Base-by-base conservation (phyloP, 371 early-diverging fungal species). In the Rhizopus microsporus region DNA sequence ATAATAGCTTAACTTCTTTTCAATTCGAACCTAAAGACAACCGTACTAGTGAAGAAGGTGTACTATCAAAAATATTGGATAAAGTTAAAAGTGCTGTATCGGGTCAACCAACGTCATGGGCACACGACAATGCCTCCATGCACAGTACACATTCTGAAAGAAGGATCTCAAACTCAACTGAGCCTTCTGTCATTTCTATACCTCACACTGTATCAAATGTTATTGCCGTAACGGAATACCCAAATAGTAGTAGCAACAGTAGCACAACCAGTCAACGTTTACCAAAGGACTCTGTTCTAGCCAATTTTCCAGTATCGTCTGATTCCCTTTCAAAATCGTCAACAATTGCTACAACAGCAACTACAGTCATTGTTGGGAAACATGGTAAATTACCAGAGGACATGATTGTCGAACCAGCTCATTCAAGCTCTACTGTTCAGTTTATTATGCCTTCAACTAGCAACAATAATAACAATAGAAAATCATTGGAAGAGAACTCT, bases 41-140 rank as follows among this genome's bases (percentile, higher is more conserved):
- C 50, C 59, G 61, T 10, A 74, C 71, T 51, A 77, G 77, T n/a
- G 77, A 73, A 30, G 67, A 67, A 38, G 70, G 72, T 34, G 81
- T 79, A 5, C 65, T 87, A 17, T 78, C 84, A 45, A 85, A 84
- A 48, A 62, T 87, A 48, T 77, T 84, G 50, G 79, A 75, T 16
- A 77, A 77, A 23, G 82, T 87, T 31, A 74, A 73, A 29, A 70
- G 67, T 48, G 82, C 82, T 0, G 80, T 78, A 51, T 69, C 72
- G 15, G 78, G 73, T 17, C 63, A 60, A 15, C 31, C 60, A 16
- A 15, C 56, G 29, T 5, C 46, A 46, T 23, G 46, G 46, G 32
- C 46, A 2, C 37, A 34, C 17, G 37, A 51, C 44, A 54, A 57
- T 32, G 16, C 43, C 6, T 35, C 50, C 9, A n/a, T 35, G 15